Evolutionary conservation across 306 rosid genomes (phyloP), one percentile per base, ranked within the genome.

Genomic region (Vigna unguiculata): DNA sequence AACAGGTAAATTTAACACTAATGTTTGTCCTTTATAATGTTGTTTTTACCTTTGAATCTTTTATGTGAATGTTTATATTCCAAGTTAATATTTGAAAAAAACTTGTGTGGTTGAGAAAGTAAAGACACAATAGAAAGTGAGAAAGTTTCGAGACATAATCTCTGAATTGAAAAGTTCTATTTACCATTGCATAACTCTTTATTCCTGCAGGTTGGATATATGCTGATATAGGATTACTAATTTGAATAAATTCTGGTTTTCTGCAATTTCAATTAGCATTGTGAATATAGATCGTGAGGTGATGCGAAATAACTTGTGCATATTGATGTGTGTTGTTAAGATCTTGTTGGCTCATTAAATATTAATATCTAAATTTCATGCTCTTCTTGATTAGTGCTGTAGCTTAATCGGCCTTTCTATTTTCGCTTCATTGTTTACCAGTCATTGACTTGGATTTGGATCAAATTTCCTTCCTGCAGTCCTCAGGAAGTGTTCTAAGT

Each of bases 1-100:
- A 96, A 78, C 93, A 92, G 89, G 99, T 96, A 86, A 83, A 47
- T 73, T 76, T 66, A 32, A 22, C 49, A 77, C 63, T 72, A 70
- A 16, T 72, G n/a, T 51, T 73, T 57, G 59, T 47, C 72, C 53
- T 60, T 80, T 69, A 36, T 46, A 41, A 66, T 36, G 36, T 54
- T 68, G 72, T 5, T 71, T 19, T 57, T 43, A 20, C 28, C 45
- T 22, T 71, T 11, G 48, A 58, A 28, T 62, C 65, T 75, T 53
- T 79, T 21, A 69, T 40, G 17, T 63, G 43, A 65, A 69, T 71
- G 63, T 30, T 78, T 41, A 28, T 20, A 21, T 47, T 55, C 41
- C 41, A 32, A 73, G 69, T 80, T 58, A 66, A 72, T 64, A 40
- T 64, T 17, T 17, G 17, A 40, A 38, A 63, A 40, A 38, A 63